Base-by-base conservation (phyloP, 345 rosid species). In the Murraya paniculata region DNA sequence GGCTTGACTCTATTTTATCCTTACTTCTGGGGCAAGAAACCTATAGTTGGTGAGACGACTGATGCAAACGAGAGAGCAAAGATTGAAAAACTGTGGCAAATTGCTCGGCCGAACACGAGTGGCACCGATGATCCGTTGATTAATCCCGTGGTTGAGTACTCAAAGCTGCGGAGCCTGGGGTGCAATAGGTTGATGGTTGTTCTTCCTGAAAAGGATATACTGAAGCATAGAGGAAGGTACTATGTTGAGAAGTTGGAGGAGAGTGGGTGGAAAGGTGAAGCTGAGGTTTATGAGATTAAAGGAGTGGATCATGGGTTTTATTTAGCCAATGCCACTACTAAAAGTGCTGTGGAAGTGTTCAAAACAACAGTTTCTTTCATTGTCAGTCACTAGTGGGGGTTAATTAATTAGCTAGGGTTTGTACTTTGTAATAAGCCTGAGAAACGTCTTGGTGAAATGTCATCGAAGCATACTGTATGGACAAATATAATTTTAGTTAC, bases 71-170 rank as follows among this genome's bases (percentile, higher is more conserved):
- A 45, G 80, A 58, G 56, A 30, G 14, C 33, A 14, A 16, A 4
- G 4, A 2, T 59, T 0, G 87, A 79, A 4, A 7, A 9, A 9
- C 1, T 84, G 2, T 85, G 85, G 82, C 16, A 70, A 18, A 33
- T 81, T 0, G 84, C 83, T 48, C 71, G 74, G 9, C 92, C 92
- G 0, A 45, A 53, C 22, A 84, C 82, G 9, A 59, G 80, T 0
- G 91, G 92, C 22, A 38, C 50, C 4, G 87, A 86, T 41, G 93
- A 91, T 36, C 95, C 89, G 5, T 72, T 48, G 79, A 10, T 87
- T 0, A 85, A 91, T 73, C 91, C 88, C 62, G 72, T 24, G 3
- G 67, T 68, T 21, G 89, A 88, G 18, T 4, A 45, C 73, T 73
- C 91, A 58, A 59, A 74, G 7, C 9, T 90, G 75, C 68, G 65